Percentiles rank a stretch among this genome's conserved stretches.
These are phyloP conservation scores for Aspergillus fijiensis DNA, from an alignment of 2,329 filamentous ascomycete species.

Conservation along the genomic window DNA sequence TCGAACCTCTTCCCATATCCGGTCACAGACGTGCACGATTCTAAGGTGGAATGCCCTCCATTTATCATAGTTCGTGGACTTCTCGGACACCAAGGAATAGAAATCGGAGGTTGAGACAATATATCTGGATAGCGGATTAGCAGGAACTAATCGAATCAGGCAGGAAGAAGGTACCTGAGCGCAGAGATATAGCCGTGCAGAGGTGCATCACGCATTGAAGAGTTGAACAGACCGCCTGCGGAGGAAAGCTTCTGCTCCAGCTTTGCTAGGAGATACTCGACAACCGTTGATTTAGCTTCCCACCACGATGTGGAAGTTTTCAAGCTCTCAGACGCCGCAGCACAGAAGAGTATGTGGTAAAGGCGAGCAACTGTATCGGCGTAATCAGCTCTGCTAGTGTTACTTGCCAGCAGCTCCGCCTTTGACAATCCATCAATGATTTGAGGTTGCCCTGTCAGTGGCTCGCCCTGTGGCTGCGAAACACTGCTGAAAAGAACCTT, in stretches of 20 bases:
- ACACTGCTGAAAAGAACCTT: conserved; percentile 26
- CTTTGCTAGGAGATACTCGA: conserved; percentile 58
- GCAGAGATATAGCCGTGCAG: conserved; percentile 70
- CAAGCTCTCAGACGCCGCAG: conserved; percentile 45
- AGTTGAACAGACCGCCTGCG: conserved; percentile 64
- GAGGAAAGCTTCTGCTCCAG: conserved; percentile 64
- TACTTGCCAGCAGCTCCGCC: conserved; percentile 41
- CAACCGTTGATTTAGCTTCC: conserved; percentile 48
- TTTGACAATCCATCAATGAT: conserved; percentile 34
- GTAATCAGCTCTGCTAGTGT: conserved; percentile 82
- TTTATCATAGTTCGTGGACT: conserved; percentile 14
- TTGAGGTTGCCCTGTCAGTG: conserved; percentile 24
- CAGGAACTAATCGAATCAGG: neutral
- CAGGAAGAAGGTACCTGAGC: conserved; percentile 51
- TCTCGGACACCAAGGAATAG: conserved; percentile 32
- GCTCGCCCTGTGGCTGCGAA: conserved; percentile 10
- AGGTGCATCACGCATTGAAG: conserved; percentile 65
- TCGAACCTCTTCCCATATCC: conserved; percentile 75
- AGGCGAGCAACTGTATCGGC: conserved; percentile 84
- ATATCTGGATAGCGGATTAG: conserved; percentile 37
- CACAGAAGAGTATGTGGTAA: conserved; percentile 67
- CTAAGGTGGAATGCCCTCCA: conserved; percentile 43
- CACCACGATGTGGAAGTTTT: conserved; percentile 27
- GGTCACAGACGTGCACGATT: conserved; percentile 60
- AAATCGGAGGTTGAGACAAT: conserved; percentile 49